Percentiles rank a stretch among this genome's conserved stretches.
phyloP scores from a whole-genome alignment of 306 rosid genomes.

The Casuarina cunninghamiana region DNA sequence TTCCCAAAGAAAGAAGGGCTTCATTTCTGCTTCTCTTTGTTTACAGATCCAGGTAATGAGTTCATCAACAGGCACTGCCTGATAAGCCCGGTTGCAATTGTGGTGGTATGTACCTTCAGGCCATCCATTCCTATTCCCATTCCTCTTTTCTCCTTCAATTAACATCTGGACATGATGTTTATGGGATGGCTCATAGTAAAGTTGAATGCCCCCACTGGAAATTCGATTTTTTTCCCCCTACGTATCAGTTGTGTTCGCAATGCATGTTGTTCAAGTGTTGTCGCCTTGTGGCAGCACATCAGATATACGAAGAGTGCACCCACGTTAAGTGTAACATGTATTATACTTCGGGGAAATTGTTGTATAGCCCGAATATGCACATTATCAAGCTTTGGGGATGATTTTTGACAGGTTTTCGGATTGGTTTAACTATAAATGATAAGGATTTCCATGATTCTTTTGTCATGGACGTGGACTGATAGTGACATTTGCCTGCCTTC shows the following conservation, averaged over 20 bases:
- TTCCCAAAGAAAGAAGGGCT: background rate
- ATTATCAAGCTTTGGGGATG: conserved; percentile 1
- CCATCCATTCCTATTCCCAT: background rate
- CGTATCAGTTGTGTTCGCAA: background rate
- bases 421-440: conserved; percentile 20
- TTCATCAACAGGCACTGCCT: conserved; percentile 24
- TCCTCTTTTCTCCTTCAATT: too few species aligned
- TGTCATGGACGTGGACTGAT: background rate
- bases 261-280: conserved; percentile 21
- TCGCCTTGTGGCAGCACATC: conserved; percentile 12
- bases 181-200: conserved; percentile 9
- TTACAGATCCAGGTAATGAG: conserved; percentile 46
- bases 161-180: conserved; percentile 6
- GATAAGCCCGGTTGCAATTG: background rate
- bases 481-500: background rate
- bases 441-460: background rate
- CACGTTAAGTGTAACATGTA: background rate
- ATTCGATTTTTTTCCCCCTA: conserved; percentile 3
- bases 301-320: background rate
- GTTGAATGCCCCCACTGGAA: conserved; percentile 3
- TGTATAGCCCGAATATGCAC: conserved; percentile 15
- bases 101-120: background rate
- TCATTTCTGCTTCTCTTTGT: background rate
- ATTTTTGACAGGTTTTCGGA: background rate
- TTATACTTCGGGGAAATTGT: conserved; percentile 10